Evolutionary conservation across 2,329 filamentous ascomycete genomes (phyloP).

Genomic region (Fusarium lyarnte): DNA sequence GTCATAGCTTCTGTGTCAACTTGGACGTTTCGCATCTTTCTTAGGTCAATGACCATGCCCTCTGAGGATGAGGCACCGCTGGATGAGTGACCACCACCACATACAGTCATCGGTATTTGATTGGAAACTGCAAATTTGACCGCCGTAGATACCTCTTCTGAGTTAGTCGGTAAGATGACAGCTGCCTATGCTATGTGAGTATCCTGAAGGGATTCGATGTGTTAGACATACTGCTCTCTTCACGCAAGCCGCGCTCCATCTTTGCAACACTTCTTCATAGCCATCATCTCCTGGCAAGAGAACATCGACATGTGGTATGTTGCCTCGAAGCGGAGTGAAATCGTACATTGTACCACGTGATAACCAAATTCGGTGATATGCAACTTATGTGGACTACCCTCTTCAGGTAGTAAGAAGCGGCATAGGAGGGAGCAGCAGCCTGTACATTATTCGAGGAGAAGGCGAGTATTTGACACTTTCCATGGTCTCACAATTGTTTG

Average conservation of each 20-base stretch:
- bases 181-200: constrained; percentile 46
- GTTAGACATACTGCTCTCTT: constrained; percentile 45
- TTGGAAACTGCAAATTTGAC: constrained; percentile 43
- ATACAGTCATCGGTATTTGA: constrained; percentile 59
- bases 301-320: constrained; percentile 33
- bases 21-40: constrained; percentile 58
- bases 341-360: constrained; percentile 25
- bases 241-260: constrained; percentile 50
- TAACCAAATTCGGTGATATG: neutral
- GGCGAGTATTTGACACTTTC: constrained; percentile 23
- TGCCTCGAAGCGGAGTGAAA: constrained; percentile 25
- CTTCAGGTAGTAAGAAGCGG: neutral
- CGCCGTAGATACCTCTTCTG: constrained; percentile 46
- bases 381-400: neutral
- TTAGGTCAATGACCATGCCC: constrained; percentile 64
- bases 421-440: neutral
- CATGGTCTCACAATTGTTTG: constrained; percentile 12
- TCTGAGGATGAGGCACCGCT: constrained; percentile 59
- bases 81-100: constrained; percentile 65
- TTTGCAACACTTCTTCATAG: constrained; percentile 46
- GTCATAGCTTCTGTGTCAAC: constrained; percentile 56
- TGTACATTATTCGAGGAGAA: neutral
- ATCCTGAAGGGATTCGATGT: neutral
- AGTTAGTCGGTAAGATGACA: constrained; percentile 51
- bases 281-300: constrained; percentile 45